Conservation (phyloP, 1,284 basidiomycete genomes). For the Cryptococcus sp. region DNA sequence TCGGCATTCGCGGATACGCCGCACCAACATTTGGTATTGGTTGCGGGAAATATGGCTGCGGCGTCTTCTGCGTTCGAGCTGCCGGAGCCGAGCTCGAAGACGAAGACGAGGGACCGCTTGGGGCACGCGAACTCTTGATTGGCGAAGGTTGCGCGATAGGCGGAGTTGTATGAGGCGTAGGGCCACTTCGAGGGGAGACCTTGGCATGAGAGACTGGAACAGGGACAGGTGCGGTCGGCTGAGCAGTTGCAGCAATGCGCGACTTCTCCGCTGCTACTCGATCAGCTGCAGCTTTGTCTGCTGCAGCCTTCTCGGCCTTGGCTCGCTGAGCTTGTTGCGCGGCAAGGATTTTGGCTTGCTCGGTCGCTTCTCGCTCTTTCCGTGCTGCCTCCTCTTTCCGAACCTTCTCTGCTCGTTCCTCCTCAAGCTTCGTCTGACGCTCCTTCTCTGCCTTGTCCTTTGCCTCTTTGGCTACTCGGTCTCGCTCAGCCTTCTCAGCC, state of each 20-base stretch:
- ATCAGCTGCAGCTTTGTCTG: constrained; percentile 30
- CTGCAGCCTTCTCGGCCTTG: constrained; percentile 39
- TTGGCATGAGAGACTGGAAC: constrained; percentile 14
- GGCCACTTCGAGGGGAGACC: constrained; percentile 26
- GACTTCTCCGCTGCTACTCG: constrained; percentile 4
- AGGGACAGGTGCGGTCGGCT: constrained; percentile 14
- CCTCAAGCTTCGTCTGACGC: constrained; percentile 39
- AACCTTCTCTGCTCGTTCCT: constrained; percentile 39
- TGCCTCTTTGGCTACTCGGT: constrained; percentile 40
- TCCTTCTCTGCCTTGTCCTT: constrained; percentile 46
- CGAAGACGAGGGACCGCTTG: constrained; percentile 82
- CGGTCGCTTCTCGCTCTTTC: constrained; percentile 44
- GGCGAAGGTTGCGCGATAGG: constrained; percentile 79
- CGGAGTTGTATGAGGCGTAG: constrained; percentile 28
- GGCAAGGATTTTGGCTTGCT: constrained; percentile 43
- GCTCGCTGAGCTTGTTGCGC: constrained; percentile 45
- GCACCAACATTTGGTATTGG: constrained; percentile 25
- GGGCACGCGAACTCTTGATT: constrained; percentile 44
- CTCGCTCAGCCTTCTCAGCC: constrained; percentile 63
- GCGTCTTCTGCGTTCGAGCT: constrained; percentile 35
- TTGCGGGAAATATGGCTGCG: constrained; percentile 39
- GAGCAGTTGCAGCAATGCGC: constrained; percentile 8
- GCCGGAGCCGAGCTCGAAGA: constrained; percentile 69
- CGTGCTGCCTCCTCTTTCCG: constrained; percentile 41
- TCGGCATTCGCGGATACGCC: constrained; percentile 24